Evolutionary conservation across 768 basidiomycete species (phyloP), one percentile per base, ranked within the genome.

Genomic region (Bullera alba): DNA sequence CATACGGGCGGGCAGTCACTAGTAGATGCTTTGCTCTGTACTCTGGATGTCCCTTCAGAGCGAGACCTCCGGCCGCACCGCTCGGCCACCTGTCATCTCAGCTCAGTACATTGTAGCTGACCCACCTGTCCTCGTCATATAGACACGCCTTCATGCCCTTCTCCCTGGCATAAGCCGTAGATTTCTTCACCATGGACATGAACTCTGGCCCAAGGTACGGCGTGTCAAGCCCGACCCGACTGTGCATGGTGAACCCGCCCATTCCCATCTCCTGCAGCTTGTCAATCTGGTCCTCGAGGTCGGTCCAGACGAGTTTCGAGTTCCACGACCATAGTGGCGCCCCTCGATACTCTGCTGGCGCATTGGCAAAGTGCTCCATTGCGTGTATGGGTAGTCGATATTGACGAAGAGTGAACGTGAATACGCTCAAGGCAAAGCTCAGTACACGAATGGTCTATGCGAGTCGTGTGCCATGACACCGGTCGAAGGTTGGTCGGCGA

Each of bases 181-280:
- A 57, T 4, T 51, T 50, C 32, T 54, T 42, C 15, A 65, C 54
- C 25, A 57, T 57, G 5, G 46, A 38, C 63, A 65, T 62, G 35
- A 56, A 65, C 48, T 65, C 61, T 19, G 59, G 53, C 2, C 61
- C 58, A 47, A 65, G 53, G 48, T 65, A 65, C 7, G 58, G 58
- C 2, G 52, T 58, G 35, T 65, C 63, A 19, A 65, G 32, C 16
- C 63, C 63, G 6, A 60, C 57, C 28, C 63, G 39, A 14, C 53
- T 56, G 37, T 65, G 63, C 61, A 65, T 65, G 36, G 59, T 55
- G 17, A 61, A 58, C 14, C 62, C 59, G 4, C 58, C 58, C 59
- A 64, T 57, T 2, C 58, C 58, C 58, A 60, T 60, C 43, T 57
- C 21, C 42, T 54, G 10, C 44, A 56, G 28, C 17, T 30, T 15